phyloP scores from a whole-genome alignment of 148 eudicot genomes.

The Cornus kousa region DNA sequence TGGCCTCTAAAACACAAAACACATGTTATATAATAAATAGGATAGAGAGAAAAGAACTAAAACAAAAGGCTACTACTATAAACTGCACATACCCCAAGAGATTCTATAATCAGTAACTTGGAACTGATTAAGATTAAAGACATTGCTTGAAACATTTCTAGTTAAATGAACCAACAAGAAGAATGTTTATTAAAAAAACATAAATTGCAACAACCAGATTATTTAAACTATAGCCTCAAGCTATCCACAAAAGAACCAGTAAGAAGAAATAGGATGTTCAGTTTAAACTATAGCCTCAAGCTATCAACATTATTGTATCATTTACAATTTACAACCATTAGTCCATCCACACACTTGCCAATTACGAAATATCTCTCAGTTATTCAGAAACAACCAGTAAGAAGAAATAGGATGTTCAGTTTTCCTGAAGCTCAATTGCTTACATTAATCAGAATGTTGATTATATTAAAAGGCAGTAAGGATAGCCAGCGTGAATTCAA shows the following conservation, averaged over 20 bases:
- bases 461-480: background rate
- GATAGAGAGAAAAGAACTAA: too few relatives aligned
- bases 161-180: background rate
- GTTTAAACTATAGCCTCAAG: too few relatives aligned
- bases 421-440: background rate
- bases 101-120: background rate
- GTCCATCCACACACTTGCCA: background rate
- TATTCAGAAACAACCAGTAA: too few relatives aligned
- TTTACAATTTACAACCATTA: background rate
- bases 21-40: background rate
- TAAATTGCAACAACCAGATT: background rate
- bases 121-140: background rate
- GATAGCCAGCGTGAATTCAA: background rate
- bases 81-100: background rate
- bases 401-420: background rate
- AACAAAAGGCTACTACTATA: background rate
- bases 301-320: background rate
- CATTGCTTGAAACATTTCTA: background rate
- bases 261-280: too few relatives aligned
- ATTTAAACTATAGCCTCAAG: too few relatives aligned
- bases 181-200: background rate
- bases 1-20: constrained; percentile 63
- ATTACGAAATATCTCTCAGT: too few relatives aligned
- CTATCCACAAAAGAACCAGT: too few relatives aligned
- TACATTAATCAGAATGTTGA: background rate